A percentile compares a stretch with the other conserved stretches of the same genome.
Conservation (phyloP, 139 green algal genomes). For the Tetraselmis chui region DNA sequence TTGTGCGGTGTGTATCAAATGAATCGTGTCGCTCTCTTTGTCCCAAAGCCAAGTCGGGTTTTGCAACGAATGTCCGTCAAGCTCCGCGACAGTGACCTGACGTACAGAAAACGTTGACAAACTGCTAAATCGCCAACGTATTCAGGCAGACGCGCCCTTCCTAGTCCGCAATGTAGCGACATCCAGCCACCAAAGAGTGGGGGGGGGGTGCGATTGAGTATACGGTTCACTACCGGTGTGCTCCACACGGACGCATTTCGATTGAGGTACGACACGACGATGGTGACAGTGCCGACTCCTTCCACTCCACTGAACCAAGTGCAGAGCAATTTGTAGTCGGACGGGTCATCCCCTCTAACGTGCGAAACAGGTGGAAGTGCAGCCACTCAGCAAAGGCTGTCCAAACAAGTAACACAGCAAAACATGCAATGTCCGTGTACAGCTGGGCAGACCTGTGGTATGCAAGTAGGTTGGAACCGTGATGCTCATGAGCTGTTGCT, state of each 20-base stretch:
- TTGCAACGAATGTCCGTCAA: neutral
- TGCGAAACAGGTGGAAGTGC: too few relatives aligned
- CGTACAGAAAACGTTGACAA: too few relatives aligned
- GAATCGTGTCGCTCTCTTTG: neutral
- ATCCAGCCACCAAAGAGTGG: too few relatives aligned
- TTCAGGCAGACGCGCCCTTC: too few relatives aligned
- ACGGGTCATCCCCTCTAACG: neutral
- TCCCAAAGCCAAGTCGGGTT: neutral
- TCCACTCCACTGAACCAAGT: neutral
- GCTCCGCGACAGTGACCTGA: neutral
- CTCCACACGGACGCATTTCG: neutral
- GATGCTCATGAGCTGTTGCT: neutral
- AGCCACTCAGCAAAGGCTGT: too few relatives aligned
- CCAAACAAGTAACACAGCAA: too few relatives aligned
- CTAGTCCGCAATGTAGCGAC: too few relatives aligned
- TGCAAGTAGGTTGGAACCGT: neutral
- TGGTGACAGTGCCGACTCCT: neutral
- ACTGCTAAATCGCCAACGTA: too few relatives aligned
- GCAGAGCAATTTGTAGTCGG: neutral
- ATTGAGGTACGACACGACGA: neutral
- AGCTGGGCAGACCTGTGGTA: neutral
- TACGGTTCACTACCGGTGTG: neutral
- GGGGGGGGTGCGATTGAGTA: too few relatives aligned
- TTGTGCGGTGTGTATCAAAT: neutral
- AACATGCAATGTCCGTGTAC: too few relatives aligned